Evolutionary conservation across 2,329 filamentous ascomycete species (phyloP).

Genomic region (Fusarium penzigii): DNA sequence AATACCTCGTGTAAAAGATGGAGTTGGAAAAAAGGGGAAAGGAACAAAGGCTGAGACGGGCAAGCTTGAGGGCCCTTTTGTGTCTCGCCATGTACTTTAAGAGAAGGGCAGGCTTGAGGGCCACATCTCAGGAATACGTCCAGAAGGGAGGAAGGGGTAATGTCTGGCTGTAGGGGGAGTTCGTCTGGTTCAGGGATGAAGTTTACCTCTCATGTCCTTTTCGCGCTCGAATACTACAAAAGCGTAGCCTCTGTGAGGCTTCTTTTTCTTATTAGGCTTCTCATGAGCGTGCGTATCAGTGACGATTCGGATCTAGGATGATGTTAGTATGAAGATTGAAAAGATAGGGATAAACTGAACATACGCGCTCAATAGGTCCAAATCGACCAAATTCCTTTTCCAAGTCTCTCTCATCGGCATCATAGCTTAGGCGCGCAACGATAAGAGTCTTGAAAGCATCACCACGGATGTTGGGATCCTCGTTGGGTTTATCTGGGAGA

Average conservation of each 20-base stretch:
- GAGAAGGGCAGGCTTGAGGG: slow-evolving; percentile 46
- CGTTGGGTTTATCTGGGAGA: slow-evolving; percentile 70
- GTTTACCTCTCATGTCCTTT: slow-evolving; percentile 98
- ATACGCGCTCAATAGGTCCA: slow-evolving; percentile 88
- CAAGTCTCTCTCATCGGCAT: slow-evolving; percentile 84
- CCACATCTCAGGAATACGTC: slow-evolving; percentile 38
- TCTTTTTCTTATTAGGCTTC: slow-evolving; percentile 75
- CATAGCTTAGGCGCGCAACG: slow-evolving; percentile 86
- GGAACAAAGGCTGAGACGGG: slow-evolving; percentile 45
- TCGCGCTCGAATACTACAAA: slow-evolving; percentile 97
- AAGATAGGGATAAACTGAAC: slow-evolving; percentile 27
- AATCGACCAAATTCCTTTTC: slow-evolving; percentile 93
- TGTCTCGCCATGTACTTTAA: slow-evolving; percentile 47
- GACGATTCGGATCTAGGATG: slow-evolving; percentile 77
- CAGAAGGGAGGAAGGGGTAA: slow-evolving; percentile 20
- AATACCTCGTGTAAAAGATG: slow-evolving; percentile 23
- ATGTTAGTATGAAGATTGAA: slow-evolving; percentile 14
- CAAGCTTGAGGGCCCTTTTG: slow-evolving; percentile 57
- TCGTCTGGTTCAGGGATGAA: slow-evolving; percentile 30
- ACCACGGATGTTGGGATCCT: slow-evolving; percentile 86
- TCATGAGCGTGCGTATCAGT: slow-evolving; percentile 70
- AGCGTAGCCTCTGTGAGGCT: slow-evolving; percentile 85
- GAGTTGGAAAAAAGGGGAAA: slow-evolving; percentile 27
- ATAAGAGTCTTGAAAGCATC: slow-evolving; percentile 96
- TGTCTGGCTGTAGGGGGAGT: slow-evolving; percentile 30